phyloP scores from a whole-genome alignment of 768 basidiomycete species.

The Termitomyces sp. region DNA sequence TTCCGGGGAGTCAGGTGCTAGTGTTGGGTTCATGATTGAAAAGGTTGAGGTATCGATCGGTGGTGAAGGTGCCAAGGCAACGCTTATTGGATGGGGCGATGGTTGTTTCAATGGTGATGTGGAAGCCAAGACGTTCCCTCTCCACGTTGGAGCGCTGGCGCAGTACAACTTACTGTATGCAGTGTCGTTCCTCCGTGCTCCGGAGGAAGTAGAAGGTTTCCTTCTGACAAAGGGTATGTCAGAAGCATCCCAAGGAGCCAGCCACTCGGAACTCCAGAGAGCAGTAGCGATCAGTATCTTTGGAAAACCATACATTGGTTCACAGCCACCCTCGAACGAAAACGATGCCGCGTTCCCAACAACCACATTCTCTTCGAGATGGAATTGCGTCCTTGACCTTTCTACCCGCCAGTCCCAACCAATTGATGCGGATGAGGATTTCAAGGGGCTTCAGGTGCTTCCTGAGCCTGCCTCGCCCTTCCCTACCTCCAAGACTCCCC shows the following conservation, averaged over 20 bases:
- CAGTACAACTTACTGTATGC: conserved; percentile 89
- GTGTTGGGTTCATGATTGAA: conserved; percentile 71
- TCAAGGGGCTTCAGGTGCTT: conserved; percentile 37
- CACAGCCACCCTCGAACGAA: conserved; percentile 16
- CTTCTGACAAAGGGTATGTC: conserved; percentile 21
- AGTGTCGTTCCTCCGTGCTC: conserved; percentile 71
- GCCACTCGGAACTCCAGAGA: conserved; percentile 52
- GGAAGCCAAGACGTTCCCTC: conserved; percentile 55
- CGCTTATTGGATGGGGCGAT: conserved; percentile 51
- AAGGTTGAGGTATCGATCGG: conserved; percentile 70
- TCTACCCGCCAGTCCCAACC: conserved; percentile 28
- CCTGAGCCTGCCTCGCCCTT: conserved; percentile 82
- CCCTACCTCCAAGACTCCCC: conserved; percentile 35
- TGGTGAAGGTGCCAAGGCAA: conserved; percentile 50
- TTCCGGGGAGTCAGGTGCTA: conserved; percentile 53
- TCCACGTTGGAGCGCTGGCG: conserved; percentile 63
- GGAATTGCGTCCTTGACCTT: conserved; percentile 91
- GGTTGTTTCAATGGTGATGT: conserved; percentile 39
- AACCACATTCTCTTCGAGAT: conserved; percentile 70
- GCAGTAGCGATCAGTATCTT: conserved; percentile 76
- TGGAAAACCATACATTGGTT: conserved; percentile 58
- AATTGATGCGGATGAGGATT: conserved; percentile 26
- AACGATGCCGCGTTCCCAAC: conserved; percentile 51
- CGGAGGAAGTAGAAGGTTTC: conserved; percentile 48
- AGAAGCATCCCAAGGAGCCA: conserved; percentile 14